Evolutionary conservation across 2,329 filamentous ascomycete genomes (phyloP), one percentile per base, ranked within the genome.

Genomic region (Arthrobotrys megalospora): DNA sequence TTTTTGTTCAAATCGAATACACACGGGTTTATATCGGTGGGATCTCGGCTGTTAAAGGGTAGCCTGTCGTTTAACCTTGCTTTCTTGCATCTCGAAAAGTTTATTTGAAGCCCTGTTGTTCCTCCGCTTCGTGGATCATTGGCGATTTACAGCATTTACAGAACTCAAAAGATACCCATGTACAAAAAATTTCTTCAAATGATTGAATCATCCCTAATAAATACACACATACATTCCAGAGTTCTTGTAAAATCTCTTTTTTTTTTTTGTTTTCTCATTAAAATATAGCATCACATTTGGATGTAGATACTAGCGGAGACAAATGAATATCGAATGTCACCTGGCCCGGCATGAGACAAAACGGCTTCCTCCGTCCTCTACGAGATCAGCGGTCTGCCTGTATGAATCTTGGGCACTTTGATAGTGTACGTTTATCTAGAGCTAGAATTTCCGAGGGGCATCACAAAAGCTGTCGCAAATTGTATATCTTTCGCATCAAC

Each of bases 121-220:
- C 21, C 32, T 21, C 38, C 16, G 34, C 14, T 12, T 34, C 28
- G 50, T 32, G 38, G 52, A 48, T 48, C 8, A 34, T 69, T 58
- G 16, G 34, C 36, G 38, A 69, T 48, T 41, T 43, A 12, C 43
- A 62, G 32, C 48, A 47, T 68, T 28, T 58, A 21, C 36, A 34
- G 16, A 70, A 19, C 28, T 55, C 21, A 36, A 45, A 60, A 60
- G 69, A 73, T 73, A 73, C 69, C 69, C 69, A 66, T 66, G 62
- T 73, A 72, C 48, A 65, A 38, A 65, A 24, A 48, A 6, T 55
- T 55, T 48, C 14, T 45, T 45, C 41, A 45, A 45, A 14, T 45
- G 41, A 16, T 45, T 16, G n/a, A 45, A 45, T 14, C 41, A 16
- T 38, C 6, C 7, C 36, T 12, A 28, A 28, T 12, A 38, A 28